phyloP scores from a whole-genome alignment of 1,139 yeast genomes.

The Hyphopichia fennica region DNA sequence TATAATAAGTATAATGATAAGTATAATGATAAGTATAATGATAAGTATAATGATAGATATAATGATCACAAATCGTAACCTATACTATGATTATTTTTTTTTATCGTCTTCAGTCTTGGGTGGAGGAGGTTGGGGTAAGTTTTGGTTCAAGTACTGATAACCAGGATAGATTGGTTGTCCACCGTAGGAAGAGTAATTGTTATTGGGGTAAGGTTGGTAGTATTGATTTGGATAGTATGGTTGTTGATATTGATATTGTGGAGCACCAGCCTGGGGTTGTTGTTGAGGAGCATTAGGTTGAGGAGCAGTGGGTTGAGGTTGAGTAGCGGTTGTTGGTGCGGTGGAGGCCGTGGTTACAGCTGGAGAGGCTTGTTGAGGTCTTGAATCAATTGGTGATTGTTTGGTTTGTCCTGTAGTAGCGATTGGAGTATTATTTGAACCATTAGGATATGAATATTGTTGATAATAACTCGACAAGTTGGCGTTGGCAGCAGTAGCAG shows the following conservation, averaged over 20 bases:
- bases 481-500: neutral
- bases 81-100: too few relatives aligned
- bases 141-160: conserved; percentile 13
- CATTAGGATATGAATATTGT: conserved; percentile 2
- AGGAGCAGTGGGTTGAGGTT: conserved; percentile 3
- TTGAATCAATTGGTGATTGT: conserved; percentile 8
- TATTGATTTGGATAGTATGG: conserved; percentile 24
- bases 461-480: conserved; percentile 3
- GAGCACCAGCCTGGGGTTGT: conserved; percentile 7
- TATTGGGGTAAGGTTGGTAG: conserved; percentile 20
- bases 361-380: conserved; percentile 5
- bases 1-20: too few relatives aligned
- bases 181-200: conserved; percentile 22
- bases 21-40: too few relatives aligned
- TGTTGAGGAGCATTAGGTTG: conserved; percentile 9
- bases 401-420: neutral
- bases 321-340: neutral
- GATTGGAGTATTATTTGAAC: neutral
- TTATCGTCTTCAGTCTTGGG: too few relatives aligned
- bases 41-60: conserved; percentile 7
- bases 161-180: conserved; percentile 24
- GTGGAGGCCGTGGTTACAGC: conserved; percentile 4
- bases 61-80: conserved; percentile 1
- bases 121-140: too few relatives aligned
- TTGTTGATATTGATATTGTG: conserved; percentile 20